Conservation (phyloP, 148 eudicot species). For the Vaccinium corymbosum region DNA sequence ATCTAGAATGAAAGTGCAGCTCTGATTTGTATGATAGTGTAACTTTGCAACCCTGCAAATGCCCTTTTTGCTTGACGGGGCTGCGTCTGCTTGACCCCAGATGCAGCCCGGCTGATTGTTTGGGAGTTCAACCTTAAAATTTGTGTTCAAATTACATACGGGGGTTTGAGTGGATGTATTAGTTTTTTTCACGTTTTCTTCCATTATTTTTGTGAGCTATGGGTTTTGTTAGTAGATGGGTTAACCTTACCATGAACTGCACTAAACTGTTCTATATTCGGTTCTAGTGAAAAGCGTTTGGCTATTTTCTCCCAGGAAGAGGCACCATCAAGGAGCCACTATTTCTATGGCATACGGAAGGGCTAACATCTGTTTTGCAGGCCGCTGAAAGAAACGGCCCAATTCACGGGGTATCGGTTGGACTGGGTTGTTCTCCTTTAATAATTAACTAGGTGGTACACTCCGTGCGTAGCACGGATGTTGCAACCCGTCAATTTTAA, state of each 20-base stretch:
- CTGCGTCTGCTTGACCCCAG: neutral
- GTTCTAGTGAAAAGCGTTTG: neutral
- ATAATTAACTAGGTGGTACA: neutral
- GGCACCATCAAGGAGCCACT: neutral
- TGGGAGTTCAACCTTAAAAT: neutral
- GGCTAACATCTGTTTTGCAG: neutral
- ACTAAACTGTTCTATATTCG: neutral
- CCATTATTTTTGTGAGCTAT: neutral
- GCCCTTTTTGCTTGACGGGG: neutral
- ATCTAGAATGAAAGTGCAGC: neutral
- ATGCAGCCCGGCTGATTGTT: neutral
- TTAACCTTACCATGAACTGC: neutral
- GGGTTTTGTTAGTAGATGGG: neutral
- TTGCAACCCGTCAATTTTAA: too few species aligned
- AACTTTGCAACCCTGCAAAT: neutral
- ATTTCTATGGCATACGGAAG: neutral
- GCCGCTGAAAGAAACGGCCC: neutral
- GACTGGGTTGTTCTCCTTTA: neutral
- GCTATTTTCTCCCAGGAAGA: conserved; percentile 1
- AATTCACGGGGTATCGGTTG: neutral
- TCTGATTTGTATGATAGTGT: neutral
- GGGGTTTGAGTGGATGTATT: neutral
- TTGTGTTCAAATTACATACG: neutral
- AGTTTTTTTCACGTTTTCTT: neutral
- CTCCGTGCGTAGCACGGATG: too few species aligned